These are phyloP conservation scores for Leishmania arabica DNA, from an alignment of 208 protist genomes.

Conservation along the genomic window DNA sequence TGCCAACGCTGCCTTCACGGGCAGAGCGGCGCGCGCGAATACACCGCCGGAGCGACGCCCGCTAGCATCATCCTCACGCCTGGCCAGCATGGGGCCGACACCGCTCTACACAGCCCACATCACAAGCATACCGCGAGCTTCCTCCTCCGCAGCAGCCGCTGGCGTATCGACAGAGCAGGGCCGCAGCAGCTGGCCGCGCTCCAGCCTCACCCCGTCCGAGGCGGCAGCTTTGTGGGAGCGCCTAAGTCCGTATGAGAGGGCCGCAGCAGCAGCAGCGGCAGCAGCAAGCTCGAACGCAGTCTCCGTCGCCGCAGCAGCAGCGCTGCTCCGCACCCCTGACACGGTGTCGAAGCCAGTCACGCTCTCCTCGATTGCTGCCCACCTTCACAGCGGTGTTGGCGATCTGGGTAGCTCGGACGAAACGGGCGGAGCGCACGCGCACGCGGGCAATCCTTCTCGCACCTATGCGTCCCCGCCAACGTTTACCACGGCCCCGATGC, in stretches of 20 bases:
- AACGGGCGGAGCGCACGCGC: not conserved
- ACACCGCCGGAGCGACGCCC: slow-evolving; percentile 13
- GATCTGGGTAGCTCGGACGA: slow-evolving; percentile 2
- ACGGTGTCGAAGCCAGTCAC: slow-evolving; percentile 26
- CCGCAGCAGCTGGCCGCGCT: slow-evolving; percentile 7
- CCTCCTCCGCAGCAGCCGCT: not conserved
- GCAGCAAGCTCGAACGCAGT: not conserved
- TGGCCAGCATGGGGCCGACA: not conserved
- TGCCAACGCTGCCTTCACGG: not conserved
- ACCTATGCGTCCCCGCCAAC: slow-evolving; percentile 8
- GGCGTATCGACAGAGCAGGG: not conserved
- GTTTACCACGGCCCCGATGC: slow-evolving; percentile 13
- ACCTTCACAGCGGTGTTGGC: slow-evolving; percentile 15
- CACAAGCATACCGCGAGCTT: not conserved
- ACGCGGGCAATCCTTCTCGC: not conserved
- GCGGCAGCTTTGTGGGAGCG: slow-evolving; percentile 20
- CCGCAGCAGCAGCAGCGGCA: slow-evolving; percentile 15
- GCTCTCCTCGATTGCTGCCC: slow-evolving; percentile 28
- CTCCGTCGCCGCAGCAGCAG: not conserved
- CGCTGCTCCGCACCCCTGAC: slow-evolving; percentile 21
- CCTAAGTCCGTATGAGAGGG: slow-evolving; percentile 21
- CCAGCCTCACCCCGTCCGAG: slow-evolving; percentile 2
- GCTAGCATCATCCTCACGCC: not conserved
- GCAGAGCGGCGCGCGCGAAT: slow-evolving; percentile 6
- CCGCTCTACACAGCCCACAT: slow-evolving; percentile 24